Base-by-base conservation (phyloP, 352 stramenopile species). In the Blastocystis sp. region DNA sequence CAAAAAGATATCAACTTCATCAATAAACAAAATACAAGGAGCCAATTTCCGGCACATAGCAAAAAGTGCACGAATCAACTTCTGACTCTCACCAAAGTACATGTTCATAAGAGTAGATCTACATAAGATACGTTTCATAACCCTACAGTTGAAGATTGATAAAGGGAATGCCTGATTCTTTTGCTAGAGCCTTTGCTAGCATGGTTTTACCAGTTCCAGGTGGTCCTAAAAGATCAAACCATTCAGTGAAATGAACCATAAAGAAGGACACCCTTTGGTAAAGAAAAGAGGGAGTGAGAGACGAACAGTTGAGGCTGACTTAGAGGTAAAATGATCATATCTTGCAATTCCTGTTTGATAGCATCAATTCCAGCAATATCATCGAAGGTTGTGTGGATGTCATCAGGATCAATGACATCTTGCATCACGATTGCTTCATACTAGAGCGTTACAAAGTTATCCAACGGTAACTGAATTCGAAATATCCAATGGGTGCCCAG, bases 351-450 rank as follows among this genome's bases (percentile, higher is more conserved):
- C 49, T 87, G 77, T 39, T 87, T 87, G 52, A 87, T 65, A 6
- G 54, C 11, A 29, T 87, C 77, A 78, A 96, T 96, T 65, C 97
- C 97, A 2, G 96, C 96, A 49, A 99, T 96, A 89, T 99, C 96
- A 88, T 97, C 97, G 90, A 99, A 99, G 29, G 93, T 97, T 63
- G 98, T 91, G 57, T 90, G 92, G 6, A 95, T 92, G 81, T 95
- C 91, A 37, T 80, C 65, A 21, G 77, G 77, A 87, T 78, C 59
- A 43, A 87, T 78, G 16, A 87, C 65, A 87, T 87, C 77, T 29
- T 87, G 77, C 59, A 87, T 74, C n/a, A 87, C 65, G n/a, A 74
- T 74, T n/a, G 59, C 59, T 24, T 87, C 77, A 37, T 87, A 87
- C 77, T 87, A 86, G 14, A 27, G 56, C 32, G 1, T 78, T 43